Conservation (phyloP, 2,329 filamentous ascomycete species). For the Epichloe scottii region DNA sequence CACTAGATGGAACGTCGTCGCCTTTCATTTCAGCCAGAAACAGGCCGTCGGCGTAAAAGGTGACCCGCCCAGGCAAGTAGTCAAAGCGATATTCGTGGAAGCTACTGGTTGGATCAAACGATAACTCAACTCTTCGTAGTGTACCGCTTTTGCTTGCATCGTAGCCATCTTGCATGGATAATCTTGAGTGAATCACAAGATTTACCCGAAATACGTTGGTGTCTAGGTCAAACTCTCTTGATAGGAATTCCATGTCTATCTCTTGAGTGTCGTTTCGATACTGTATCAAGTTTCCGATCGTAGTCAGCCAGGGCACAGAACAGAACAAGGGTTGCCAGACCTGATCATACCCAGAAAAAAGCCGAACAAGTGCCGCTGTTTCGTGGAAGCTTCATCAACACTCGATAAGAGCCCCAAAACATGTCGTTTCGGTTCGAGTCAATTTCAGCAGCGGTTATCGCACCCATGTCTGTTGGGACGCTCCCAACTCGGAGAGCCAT, state of each 20-base stretch:
- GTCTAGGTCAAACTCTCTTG: conserved; percentile 43
- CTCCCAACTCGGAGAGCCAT: conserved; percentile 44
- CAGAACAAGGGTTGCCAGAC: background rate
- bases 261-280: conserved; percentile 70
- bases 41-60: conserved; percentile 56
- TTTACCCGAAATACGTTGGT: conserved; percentile 49
- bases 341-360: conserved; percentile 56
- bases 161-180: conserved; percentile 45
- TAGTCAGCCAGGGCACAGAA: background rate
- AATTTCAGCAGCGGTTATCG: conserved; percentile 52
- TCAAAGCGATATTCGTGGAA: conserved; percentile 77
- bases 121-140: conserved; percentile 44
- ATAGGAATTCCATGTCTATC: conserved; percentile 72
- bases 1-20: conserved; percentile 41
- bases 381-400: conserved; percentile 50
- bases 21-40: conserved; percentile 44
- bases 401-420: conserved; percentile 57
- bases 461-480: conserved; percentile 27
- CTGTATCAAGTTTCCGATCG: conserved; percentile 24
- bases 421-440: conserved; percentile 49
- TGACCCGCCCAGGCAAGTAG: conserved; percentile 48
- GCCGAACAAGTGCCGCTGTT: conserved; percentile 59
- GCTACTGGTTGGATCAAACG: conserved; percentile 50
- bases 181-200: conserved; percentile 59
- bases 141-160: conserved; percentile 47